Evolutionary conservation across 106 monocot species (phyloP).

Genomic region (Dendrobium chrysotoxum): DNA sequence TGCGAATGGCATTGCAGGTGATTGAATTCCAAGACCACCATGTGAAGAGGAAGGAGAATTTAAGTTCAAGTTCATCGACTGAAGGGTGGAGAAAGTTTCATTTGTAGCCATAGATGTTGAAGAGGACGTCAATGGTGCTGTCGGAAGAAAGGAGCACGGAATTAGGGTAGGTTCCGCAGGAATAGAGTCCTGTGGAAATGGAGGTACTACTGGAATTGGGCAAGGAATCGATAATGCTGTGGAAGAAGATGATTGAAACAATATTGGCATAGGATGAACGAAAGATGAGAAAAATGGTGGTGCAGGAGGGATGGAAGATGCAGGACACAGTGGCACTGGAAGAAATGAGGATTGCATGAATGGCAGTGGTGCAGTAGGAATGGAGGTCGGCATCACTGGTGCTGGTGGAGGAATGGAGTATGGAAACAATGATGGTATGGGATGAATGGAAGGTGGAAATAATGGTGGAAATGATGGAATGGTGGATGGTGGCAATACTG

Average conservation of each 20-base stretch:
- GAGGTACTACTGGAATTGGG: no score
- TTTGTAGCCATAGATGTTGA: not conserved
- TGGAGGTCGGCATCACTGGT: not conserved
- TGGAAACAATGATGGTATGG: not conserved
- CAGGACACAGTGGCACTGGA: not conserved
- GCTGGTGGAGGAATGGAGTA: not conserved
- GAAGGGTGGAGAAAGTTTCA: constrained; percentile 14
- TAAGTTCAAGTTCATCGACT: constrained; percentile 50
- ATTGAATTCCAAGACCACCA: not conserved
- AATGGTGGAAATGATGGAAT: not conserved
- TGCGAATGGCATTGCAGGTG: not conserved
- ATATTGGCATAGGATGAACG: not conserved
- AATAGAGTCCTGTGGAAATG: no score
- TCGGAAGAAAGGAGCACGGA: constrained; percentile 2
- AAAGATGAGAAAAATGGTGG: not conserved
- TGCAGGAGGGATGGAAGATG: not conserved
- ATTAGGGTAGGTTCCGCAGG: not conserved
- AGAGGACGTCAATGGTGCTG: not conserved
- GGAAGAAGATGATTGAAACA: not conserved
- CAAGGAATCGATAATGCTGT: no score
- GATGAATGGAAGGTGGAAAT: not conserved
- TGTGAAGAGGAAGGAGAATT: constrained; percentile 17
- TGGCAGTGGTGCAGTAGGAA: not conserved
- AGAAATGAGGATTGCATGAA: not conserved
- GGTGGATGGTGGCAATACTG: not conserved